Evolutionary conservation across 1,284 basidiomycete species (phyloP).

Genomic region (Leccinum angustisporum): DNA sequence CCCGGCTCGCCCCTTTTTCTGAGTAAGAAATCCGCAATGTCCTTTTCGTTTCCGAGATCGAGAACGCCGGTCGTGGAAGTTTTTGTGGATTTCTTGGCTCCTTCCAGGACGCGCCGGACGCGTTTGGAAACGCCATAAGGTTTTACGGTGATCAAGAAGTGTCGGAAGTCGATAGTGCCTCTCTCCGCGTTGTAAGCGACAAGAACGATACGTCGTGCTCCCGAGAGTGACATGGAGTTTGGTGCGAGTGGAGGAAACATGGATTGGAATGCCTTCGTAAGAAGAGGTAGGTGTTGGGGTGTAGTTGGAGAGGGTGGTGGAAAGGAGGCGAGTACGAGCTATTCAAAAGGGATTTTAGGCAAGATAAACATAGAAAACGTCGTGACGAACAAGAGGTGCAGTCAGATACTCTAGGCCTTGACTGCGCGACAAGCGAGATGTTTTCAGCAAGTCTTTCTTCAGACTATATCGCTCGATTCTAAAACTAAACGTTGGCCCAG

Average conservation of each 20-base stretch:
- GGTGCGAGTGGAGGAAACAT: slow-evolving; percentile 86
- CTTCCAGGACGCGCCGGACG: slow-evolving; percentile 87
- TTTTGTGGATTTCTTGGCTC: slow-evolving; percentile 43
- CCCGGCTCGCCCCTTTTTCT: slow-evolving; percentile 66
- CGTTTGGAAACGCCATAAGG: slow-evolving; percentile 92
- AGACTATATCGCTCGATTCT: slow-evolving; percentile 91
- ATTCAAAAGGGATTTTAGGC: slow-evolving; percentile 2
- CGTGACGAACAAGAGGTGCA: slow-evolving; percentile 71
- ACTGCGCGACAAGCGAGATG: slow-evolving; percentile 67
- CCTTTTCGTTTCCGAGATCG: slow-evolving; percentile 86
- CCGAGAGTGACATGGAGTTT: slow-evolving; percentile 74
- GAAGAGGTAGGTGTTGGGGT: slow-evolving; percentile 67
- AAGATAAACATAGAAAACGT: background rate
- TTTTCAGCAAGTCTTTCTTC: slow-evolving; percentile 77
- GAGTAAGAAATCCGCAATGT: slow-evolving; percentile 95
- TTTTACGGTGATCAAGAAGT: slow-evolving; percentile 94
- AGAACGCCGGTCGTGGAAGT: slow-evolving; percentile 51
- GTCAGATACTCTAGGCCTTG: slow-evolving; percentile 73
- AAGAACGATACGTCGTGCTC: slow-evolving; percentile 89
- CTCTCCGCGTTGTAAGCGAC: slow-evolving; percentile 88
- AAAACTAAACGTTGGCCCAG: slow-evolving; percentile 94
- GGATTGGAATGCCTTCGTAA: slow-evolving; percentile 87
- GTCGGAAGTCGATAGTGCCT: slow-evolving; percentile 89
- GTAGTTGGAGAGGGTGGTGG: slow-evolving; percentile 70
- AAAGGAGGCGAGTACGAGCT: slow-evolving; percentile 78